Evolutionary conservation across 2,329 filamentous ascomycete species (phyloP), one percentile per base, ranked within the genome.

Genomic region (Huntiella savannae): DNA sequence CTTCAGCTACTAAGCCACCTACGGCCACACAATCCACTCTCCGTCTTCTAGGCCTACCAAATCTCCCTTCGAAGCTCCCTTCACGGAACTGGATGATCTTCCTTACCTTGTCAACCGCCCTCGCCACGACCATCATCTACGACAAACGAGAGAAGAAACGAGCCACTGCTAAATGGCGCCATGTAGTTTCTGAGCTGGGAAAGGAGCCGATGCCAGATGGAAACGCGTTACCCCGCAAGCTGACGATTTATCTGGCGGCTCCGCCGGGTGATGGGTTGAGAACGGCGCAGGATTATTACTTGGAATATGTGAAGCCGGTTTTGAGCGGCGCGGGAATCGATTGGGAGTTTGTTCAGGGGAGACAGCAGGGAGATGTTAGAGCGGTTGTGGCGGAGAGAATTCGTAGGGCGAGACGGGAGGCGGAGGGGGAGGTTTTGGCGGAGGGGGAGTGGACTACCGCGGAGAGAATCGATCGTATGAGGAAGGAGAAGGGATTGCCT

Each of bases 61-160:
- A 79, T 54, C 74, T 95, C 51, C 81, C 82, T 50, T 72, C 78
- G 55, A 85, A 77, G 62, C 75, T 98, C 13, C 91, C 91, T 5
- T 96, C 88, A 13, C 82, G 91, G 51, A 96, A 96, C 61, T 98
- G 91, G 91, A 76, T 91, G 64, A 95, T 98, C 57, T 98, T 98
- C 66, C 77, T 87, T 62, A 70, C 80, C 40, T 61, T 96, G 47
- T 79, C 80, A 8, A 79, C 79, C 45, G 75, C 82, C 40, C 81
- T 94, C 58, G 76, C 83, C 4, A 77, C 75, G 12, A 82, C 85
- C 45, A 71, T 96, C 47, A 73, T 91, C 58, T 95, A 98, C 68
- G 91, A 98, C 63, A 84, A 84, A 57, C 79, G 83, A 50, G 80
- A 96, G 64, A 94, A 88, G 68, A 82, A 79, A 56, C 77, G 78